Base-by-base conservation (phyloP, 2,329 filamentous ascomycete species). In the Meredithiella fracta region DNA sequence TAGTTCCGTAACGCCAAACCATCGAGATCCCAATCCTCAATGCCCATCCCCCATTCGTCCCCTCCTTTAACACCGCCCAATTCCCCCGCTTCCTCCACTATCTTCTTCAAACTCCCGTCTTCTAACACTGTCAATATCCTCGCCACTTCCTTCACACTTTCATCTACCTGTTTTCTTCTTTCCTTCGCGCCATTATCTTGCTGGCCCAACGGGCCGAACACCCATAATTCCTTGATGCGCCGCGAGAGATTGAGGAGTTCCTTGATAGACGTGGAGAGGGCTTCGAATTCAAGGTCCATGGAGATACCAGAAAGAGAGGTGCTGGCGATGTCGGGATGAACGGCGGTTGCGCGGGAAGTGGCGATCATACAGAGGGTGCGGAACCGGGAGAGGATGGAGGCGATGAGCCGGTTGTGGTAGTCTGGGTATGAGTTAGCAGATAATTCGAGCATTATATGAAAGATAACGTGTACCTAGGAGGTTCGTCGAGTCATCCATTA, bases 281-380 rank as follows among this genome's bases (percentile, higher is more conserved):
- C 68, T 56, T 73, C 70, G 52, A 73, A 73, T 54, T 72, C 70
- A 62, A 70, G 68, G 63, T 70, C 69, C 65, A 72, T 71, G 38
- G 69, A 69, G 29, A 73, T 68, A 47, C 69, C 68, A 3, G 67
- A 65, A 29, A 72, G 70, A 52, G 70, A 68, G 57, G 71, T 68
- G 59, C 68, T 65, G 54, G 71, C 67, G 0, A 70, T 69, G 56
- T 68, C 69, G 56, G 70, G 69, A 51, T 64, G 67, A 17, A 23
- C 31, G 20, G 55, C 23, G 31, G 70, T 72, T 14, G 50, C 50
- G 20, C 52, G 56, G 7, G 56, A 54, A 29, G 70, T 72, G 51
- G 70, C 68, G 11, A 71, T 65, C 65, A 70, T 67, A 64, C 71
- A 70, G 50, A 73, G 68, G 29, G 66, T 67, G 57, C 69, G 68